These are phyloP conservation scores for Paraconiothyrium brasiliense DNA, from an alignment of 2,329 filamentous ascomycete species.

Conservation along the genomic window DNA sequence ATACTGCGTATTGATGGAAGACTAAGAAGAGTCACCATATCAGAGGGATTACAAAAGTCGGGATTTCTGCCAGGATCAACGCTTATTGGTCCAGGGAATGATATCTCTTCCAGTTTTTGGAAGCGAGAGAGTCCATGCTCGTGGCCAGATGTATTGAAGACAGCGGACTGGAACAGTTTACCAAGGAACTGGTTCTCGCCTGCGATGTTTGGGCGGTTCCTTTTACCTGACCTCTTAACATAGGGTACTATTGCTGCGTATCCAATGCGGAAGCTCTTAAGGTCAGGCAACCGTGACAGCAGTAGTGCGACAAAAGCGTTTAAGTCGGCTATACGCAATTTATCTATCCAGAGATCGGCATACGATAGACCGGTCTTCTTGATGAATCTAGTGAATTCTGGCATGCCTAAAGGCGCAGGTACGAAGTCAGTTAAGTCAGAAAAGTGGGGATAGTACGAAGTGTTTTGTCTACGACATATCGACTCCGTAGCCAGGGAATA, in stretches of 20 bases:
- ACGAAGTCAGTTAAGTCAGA: too few species aligned
- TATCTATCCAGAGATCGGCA: conserved; percentile 10
- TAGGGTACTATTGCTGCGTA: conserved; percentile 10
- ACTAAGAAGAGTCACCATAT: conserved; percentile 12
- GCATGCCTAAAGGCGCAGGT: too few species aligned
- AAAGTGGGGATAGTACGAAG: too few species aligned
- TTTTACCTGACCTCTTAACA: conserved; percentile 7
- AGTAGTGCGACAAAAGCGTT: conserved; percentile 13
- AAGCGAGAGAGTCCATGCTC: conserved; percentile 1
- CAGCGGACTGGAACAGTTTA: conserved; percentile 11
- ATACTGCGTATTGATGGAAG: conserved; percentile 12
- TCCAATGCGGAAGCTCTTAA: conserved; percentile 11
- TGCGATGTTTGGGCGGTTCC: conserved; percentile 7
- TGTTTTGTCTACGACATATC: too few species aligned
- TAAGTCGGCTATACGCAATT: conserved; percentile 9
- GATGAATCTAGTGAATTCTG: not conserved
- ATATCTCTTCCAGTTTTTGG: conserved; percentile 10
- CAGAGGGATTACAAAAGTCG: conserved; percentile 11
- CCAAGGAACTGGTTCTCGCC: conserved; percentile 12
- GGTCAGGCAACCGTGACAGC: conserved; percentile 9
- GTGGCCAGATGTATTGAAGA: conserved; percentile 4
- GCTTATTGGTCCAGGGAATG: conserved; percentile 11
- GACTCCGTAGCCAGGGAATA: too few species aligned
- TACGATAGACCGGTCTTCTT: conserved; percentile 7
- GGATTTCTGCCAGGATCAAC: conserved; percentile 9